These are phyloP conservation scores for Glycine latifolia DNA, from an alignment of 306 rosid species.

Conservation along the genomic window DNA sequence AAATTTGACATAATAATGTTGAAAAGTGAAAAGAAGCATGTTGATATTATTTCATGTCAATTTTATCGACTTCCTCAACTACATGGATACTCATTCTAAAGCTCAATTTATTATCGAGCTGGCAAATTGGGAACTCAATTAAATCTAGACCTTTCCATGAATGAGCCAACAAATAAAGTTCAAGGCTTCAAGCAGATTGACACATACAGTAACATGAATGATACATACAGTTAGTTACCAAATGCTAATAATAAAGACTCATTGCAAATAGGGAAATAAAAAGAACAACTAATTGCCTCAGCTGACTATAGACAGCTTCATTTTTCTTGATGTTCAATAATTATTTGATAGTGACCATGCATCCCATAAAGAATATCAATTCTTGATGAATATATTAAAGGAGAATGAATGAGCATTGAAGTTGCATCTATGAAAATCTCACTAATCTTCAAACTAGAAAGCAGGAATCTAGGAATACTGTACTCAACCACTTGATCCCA, in stretches of 20 bases:
- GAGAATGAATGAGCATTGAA: slow-evolving; percentile 22
- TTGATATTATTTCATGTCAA: slow-evolving; percentile 10
- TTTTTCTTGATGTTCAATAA: not conserved
- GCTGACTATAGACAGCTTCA: slow-evolving; percentile 2
- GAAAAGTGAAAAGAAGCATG: no score
- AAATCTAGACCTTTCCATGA: slow-evolving; percentile 1
- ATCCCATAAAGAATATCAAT: not conserved
- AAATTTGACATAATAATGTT: no score
- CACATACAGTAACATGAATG: slow-evolving; percentile 11
- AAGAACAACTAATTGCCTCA: not conserved
- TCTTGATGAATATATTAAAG: slow-evolving; percentile 1
- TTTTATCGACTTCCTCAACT: not conserved
- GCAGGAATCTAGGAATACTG: slow-evolving; percentile 30
- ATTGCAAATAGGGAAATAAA: not conserved
- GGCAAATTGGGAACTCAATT: slow-evolving; percentile 8
- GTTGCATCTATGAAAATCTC: slow-evolving; percentile 20
- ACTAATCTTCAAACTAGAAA: slow-evolving; percentile 33
- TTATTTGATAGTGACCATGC: slow-evolving; percentile 5
- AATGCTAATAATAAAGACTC: not conserved
- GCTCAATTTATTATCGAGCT: slow-evolving; percentile 6
- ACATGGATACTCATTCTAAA: not conserved
- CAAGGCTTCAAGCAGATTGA: not conserved
- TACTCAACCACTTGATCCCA: slow-evolving; percentile 62
- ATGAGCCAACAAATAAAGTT: not conserved
- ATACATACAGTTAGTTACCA: not conserved